phyloP scores from a whole-genome alignment of 2,329 filamentous ascomycete species.

The Coniochaeta sp. region DNA sequence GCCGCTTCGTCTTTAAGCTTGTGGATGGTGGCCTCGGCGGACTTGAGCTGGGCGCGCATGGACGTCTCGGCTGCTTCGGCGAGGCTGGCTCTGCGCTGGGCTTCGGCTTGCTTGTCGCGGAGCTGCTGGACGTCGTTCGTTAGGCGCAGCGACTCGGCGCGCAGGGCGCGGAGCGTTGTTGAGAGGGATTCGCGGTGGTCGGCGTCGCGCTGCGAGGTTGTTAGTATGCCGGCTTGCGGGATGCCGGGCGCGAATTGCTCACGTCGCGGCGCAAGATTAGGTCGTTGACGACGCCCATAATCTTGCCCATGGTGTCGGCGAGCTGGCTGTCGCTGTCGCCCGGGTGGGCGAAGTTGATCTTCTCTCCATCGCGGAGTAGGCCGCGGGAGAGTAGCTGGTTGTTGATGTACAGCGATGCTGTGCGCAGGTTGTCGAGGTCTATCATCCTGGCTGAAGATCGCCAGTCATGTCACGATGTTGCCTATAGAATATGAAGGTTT shows the following conservation, averaged over 20 bases:
- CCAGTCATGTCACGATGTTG: conserved; percentile 2
- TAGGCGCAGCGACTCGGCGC: conserved; percentile 68
- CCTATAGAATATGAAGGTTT: background rate
- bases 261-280: conserved; percentile 86
- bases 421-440: conserved; percentile 55
- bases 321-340: conserved; percentile 48
- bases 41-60: conserved; percentile 61
- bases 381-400: conserved; percentile 63
- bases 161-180: conserved; percentile 67
- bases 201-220: conserved; percentile 65
- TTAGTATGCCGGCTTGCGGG: background rate
- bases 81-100: conserved; percentile 47
- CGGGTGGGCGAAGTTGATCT: conserved; percentile 76
- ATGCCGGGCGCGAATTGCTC: conserved; percentile 24
- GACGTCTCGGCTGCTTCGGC: conserved; percentile 65
- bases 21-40: conserved; percentile 66
- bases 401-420: conserved; percentile 66
- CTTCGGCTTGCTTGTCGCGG: conserved; percentile 44
- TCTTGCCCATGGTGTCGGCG: conserved; percentile 65
- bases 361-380: conserved; percentile 59
- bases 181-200: conserved; percentile 81
- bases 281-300: conserved; percentile 93
- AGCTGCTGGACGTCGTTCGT: conserved; percentile 59
- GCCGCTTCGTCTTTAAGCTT: conserved; percentile 78
- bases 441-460: conserved; percentile 32